These are phyloP conservation scores for Citropsis articulata DNA, from an alignment of 345 rosid genomes.

Conservation along the genomic window DNA sequence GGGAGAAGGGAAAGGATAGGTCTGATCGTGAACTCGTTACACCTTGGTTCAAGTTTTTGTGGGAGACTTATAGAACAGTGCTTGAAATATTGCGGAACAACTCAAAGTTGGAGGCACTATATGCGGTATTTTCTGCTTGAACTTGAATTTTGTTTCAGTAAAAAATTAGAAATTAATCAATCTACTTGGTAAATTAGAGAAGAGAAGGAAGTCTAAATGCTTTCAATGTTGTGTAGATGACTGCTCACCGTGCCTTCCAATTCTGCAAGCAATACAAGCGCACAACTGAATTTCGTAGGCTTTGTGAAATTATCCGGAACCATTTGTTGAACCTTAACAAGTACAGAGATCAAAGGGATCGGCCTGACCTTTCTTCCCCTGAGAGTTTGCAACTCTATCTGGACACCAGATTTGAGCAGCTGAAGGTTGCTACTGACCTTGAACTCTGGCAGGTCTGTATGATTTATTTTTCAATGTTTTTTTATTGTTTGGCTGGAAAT, in stretches of 20 bases:
- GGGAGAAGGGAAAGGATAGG: constrained; percentile 98
- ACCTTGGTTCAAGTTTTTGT: constrained; percentile 98
- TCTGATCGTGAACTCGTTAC: constrained; percentile 97
- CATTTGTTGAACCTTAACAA: constrained; percentile 91
- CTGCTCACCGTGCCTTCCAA: constrained; percentile 96
- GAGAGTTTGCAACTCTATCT: constrained; percentile 92
- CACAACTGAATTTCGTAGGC: constrained; percentile 90
- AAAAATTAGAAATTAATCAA: not conserved
- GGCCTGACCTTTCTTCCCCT: constrained; percentile 95
- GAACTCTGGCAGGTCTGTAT: constrained; percentile 84
- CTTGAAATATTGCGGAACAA: constrained; percentile 94
- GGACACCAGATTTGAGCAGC: constrained; percentile 97
- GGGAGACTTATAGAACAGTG: constrained; percentile 99
- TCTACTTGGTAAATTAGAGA: not conserved
- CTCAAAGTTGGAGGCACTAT: constrained; percentile 94
- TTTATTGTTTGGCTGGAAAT: not conserved
- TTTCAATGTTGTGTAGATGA: constrained; percentile 59
- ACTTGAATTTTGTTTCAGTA: not conserved
- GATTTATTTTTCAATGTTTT: not conserved
- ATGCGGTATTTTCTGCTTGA: constrained; percentile 66
- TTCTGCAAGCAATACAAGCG: constrained; percentile 96
- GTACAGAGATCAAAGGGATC: constrained; percentile 96
- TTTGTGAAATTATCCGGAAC: constrained; percentile 94
- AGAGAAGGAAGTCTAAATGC: not conserved
- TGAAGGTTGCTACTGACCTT: constrained; percentile 92